Base-by-base conservation (phyloP, 352 stramenopile species). In the Hyaloperonospora brassicae region DNA sequence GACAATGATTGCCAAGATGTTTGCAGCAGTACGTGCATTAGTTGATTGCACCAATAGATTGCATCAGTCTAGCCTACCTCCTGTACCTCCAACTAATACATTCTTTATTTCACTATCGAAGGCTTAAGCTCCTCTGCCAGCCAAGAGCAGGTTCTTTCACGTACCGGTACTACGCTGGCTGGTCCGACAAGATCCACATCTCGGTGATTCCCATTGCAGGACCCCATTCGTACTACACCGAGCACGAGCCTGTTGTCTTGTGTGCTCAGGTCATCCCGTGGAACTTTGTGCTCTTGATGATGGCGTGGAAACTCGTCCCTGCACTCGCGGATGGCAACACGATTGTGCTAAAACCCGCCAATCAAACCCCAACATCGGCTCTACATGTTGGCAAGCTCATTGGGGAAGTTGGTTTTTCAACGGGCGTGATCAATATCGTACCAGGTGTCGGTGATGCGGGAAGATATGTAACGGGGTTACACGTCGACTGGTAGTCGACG, bases 261-360 rank as follows among this genome's bases (percentile, higher is more conserved):
- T 41, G 95, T 89, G 10, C 98, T 3, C 27, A 8, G 27, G 7
- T 31, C 27, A 7, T 31, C 27, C 7, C 27, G 41, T 98, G 95
- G 95, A 98, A 98, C 76, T 98, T 98, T 73, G 95, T 95, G 12
- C 62, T 93, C 50, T 84, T 94, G 6, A 98, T 98, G 95, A 93
- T 98, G 41, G 94, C 92, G 34, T 84, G 93, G 40, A 98, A 98
- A 69, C 67, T 94, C 14, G 91, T 63, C 24, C 88, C 91, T 2
- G 89, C 91, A 21, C 62, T 98, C 14, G 78, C 86, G 6, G 73
- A 79, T 6, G 96, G 96, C 6, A 98, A 93, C n/a, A 95, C 92
- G 5, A 70, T 86, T 11, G 85, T 98, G 6, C 56, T 98, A 7
- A 98, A 98, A 66, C 95, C 96, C 13, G 82, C 86, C 11, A 93